Evolutionary conservation across 345 rosid species (phyloP), one percentile per base, ranked within the genome.

Genomic region (Rhodamnia argentea): DNA sequence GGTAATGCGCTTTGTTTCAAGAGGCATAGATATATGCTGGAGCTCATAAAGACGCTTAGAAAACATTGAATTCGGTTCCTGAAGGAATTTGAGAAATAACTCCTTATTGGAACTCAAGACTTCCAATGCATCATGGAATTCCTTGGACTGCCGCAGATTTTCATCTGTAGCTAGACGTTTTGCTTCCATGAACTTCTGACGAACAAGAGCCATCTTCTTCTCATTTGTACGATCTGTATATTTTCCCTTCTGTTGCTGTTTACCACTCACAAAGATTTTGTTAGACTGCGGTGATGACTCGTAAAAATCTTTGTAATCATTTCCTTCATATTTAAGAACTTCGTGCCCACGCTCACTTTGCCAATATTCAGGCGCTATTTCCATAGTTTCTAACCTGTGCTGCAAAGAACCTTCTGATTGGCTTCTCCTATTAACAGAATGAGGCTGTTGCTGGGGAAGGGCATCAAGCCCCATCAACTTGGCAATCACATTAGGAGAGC

Each of bases 401-500:
- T 89, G 89, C 15, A 91, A 90, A 91, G 86, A 90, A 89, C 93
- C 90, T 90, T 92, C 92, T 75, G 94, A 89, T 56, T 86, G 91
- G 91, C 93, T 90, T 86, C 91, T 93, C 40, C 86, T 92, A 85
- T 92, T 83, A 89, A 89, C 86, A 84, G 91, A 86, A 88, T 91
- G 87, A 87, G 86, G 92, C 85, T 90, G 94, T 88, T 89, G 91
- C 86, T 85, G 90, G 8, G 99, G 98, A 32, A 96, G 91, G 86
- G 98, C 84, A 82, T 98, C 99, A 64, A 98, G 97, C 81, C 99
- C 99, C 99, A 98, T 98, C 88, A 98, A 89, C 94, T 95, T 96
- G 87, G 99, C 99, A 85, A 98, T 95, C 87, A 98, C 88, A 90
- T 95, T 96, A 52, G 98, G 92, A 54, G 93, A 88, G 86, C 88